These are phyloP conservation scores for Casuarina equisetifolia DNA, from an alignment of 306 rosid genomes.

Conservation along the genomic window DNA sequence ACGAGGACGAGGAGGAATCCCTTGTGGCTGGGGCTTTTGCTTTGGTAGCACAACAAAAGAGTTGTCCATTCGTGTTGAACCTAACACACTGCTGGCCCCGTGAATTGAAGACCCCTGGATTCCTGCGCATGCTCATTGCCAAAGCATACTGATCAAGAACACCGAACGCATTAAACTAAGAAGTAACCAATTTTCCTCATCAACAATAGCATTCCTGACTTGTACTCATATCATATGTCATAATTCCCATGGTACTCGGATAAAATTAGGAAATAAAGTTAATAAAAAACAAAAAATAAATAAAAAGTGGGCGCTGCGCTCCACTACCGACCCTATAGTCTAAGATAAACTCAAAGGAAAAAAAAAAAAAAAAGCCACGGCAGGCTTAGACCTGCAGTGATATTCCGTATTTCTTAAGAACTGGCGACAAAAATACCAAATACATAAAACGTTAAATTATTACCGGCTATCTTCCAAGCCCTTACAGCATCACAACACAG, in stretches of 20 bases:
- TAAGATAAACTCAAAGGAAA: not conserved
- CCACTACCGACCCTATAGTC: not conserved
- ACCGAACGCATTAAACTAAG: not conserved
- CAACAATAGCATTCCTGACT: not conserved
- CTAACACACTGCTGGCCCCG: slow-evolving; percentile 74
- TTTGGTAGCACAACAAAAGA: slow-evolving; percentile 82
- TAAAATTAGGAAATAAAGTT: not conserved
- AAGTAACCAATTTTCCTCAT: not conserved
- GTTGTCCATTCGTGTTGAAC: slow-evolving; percentile 83
- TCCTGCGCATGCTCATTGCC: slow-evolving; percentile 51
- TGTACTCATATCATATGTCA: not conserved
- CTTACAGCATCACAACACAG: not conserved
- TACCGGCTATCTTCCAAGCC: not conserved
- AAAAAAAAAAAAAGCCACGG: not conserved
- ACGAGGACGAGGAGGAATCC: slow-evolving; percentile 66
- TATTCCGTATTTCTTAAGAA: not conserved
- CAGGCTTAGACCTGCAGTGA: not conserved
- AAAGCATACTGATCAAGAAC: slow-evolving; percentile 21
- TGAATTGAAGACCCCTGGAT: slow-evolving; percentile 82
- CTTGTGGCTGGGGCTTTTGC: slow-evolving; percentile 65
- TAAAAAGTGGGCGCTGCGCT: not conserved
- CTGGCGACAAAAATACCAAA: not conserved
- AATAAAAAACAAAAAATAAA: not conserved
- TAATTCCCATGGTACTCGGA: not conserved
- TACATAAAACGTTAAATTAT: too few species aligned